These are phyloP conservation scores for Akebia trifoliata DNA, from an alignment of 164 flowering plant species.

Conservation along the genomic window DNA sequence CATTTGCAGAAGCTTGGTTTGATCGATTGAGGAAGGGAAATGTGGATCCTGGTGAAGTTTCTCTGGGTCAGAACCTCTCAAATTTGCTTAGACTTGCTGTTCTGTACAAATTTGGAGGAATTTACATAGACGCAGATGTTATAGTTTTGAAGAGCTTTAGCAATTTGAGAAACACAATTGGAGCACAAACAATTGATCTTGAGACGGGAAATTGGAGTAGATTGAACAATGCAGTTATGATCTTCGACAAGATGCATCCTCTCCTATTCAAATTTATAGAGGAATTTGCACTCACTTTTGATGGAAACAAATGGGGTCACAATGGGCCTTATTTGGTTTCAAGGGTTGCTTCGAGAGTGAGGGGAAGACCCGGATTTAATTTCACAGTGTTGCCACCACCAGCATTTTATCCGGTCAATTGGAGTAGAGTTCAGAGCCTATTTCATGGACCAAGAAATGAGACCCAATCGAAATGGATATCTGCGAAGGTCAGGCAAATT, in stretches of 20 bases:
- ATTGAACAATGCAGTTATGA: slow-evolving; percentile 86
- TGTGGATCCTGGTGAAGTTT: slow-evolving; percentile 62
- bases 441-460: slow-evolving; percentile 40
- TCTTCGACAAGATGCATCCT: slow-evolving; percentile 77
- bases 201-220: slow-evolving; percentile 67
- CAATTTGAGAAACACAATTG: slow-evolving; percentile 55
- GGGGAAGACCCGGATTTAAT: slow-evolving; percentile 36
- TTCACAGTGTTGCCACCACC: slow-evolving; percentile 66
- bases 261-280: slow-evolving; percentile 63
- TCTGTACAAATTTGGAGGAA: slow-evolving; percentile 75
- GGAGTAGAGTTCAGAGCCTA: slow-evolving; percentile 53
- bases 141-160: slow-evolving; percentile 57
- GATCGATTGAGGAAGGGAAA: slow-evolving; percentile 40
- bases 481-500: slow-evolving; percentile 41
- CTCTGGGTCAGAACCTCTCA: slow-evolving; percentile 86
- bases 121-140: slow-evolving; percentile 79
- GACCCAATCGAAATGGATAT: slow-evolving; percentile 44
- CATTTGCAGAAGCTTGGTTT: slow-evolving; percentile 62
- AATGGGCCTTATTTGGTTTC: slow-evolving; percentile 95
- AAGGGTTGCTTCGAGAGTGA: slow-evolving; percentile 61
- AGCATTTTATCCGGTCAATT: slow-evolving; percentile 82
- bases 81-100: slow-evolving; percentile 74
- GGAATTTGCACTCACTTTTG: slow-evolving; percentile 77
- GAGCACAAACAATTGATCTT: slow-evolving; percentile 66
- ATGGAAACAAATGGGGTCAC: slow-evolving; percentile 95